These are phyloP conservation scores for Cyberlindnera galapagoensis DNA, from an alignment of 805 yeast species.

Conservation along the genomic window DNA sequence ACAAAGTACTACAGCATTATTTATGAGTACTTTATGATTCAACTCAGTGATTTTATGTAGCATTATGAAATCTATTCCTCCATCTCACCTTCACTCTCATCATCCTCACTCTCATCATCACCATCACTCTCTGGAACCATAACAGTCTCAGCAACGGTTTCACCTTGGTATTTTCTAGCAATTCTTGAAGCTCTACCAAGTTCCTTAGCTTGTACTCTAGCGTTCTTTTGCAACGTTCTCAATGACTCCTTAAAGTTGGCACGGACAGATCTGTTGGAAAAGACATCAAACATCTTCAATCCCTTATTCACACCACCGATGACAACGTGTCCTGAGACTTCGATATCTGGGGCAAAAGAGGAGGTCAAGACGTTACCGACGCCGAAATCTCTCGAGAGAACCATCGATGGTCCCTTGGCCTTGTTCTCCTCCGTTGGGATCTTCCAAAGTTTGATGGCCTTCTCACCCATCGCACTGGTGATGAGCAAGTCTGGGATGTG, in stretches of 20 bases:
- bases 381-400: conserved; percentile 84
- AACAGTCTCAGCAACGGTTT: conserved; percentile 47
- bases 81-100: conserved; percentile 19
- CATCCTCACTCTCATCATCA: conserved; percentile 50
- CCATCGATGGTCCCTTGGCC: conserved; percentile 71
- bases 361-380: conserved; percentile 86
- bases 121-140: conserved; percentile 60
- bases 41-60: background rate
- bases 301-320: conserved; percentile 85
- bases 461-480: conserved; percentile 91
- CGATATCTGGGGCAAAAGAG: conserved; percentile 80
- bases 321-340: conserved; percentile 75
- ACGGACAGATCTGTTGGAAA: conserved; percentile 76
- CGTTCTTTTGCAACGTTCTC: conserved; percentile 44
- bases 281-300: conserved; percentile 88
- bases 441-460: conserved; percentile 83
- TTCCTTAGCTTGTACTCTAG: conserved; percentile 49
- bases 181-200: conserved; percentile 64
- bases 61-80: conserved; percentile 6
- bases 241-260: conserved; percentile 57
- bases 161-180: conserved; percentile 60
- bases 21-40: no score
- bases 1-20: no score
- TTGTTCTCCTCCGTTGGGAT: conserved; percentile 31
- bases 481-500: conserved; percentile 67